Evolutionary conservation across 257 asterid species (phyloP), one percentile per base, ranked within the genome.

Genomic region (Gynochthodes officinalis): DNA sequence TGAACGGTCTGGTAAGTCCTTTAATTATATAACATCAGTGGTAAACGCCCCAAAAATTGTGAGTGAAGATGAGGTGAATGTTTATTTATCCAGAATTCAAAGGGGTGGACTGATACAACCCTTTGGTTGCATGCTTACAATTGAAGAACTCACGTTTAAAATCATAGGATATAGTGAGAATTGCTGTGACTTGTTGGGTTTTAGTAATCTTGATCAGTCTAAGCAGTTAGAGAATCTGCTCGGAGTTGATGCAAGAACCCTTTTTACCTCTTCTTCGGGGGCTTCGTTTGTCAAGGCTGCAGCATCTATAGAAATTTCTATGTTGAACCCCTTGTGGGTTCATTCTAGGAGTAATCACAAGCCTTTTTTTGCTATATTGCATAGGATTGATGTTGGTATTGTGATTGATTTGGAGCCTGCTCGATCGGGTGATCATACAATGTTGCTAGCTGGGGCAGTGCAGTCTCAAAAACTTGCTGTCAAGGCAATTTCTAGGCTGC

Each of bases 381-480:
- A 90, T 64, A 82, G 87, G 59, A 88, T 88, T 79, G 92, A 86
- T 76, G 87, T 85, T 70, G 91, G 91, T 27, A 77, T 79, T 65
- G 78, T 90, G 60, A 80, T 90, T 82, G 96, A 88, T 85, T 83
- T 90, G 62, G 96, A 90, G 81, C 93, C 95, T 67, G 81, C 85
- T 71, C 79, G 58, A n/a, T 74, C 80, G n/a, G 70, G 77, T 75
- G 89, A 86, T 58, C 86, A 85, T 39, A 77, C 83, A 33, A 23
- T 72, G 72, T 49, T 82, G 62, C 88, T 82, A 63, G 86, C 86
- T 27, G 87, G 84, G 19, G 88, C 92, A 0, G 82, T 86, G 37
- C 87, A 79, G 62, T 75, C 96, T 27, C 90, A 89, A 78, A 86
- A 84, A 64, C 82, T 87, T 5, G 90, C 86, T 8, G 81, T 84